phyloP scores from a whole-genome alignment of 1,139 yeast genomes.

The Suhomyces taliae region DNA sequence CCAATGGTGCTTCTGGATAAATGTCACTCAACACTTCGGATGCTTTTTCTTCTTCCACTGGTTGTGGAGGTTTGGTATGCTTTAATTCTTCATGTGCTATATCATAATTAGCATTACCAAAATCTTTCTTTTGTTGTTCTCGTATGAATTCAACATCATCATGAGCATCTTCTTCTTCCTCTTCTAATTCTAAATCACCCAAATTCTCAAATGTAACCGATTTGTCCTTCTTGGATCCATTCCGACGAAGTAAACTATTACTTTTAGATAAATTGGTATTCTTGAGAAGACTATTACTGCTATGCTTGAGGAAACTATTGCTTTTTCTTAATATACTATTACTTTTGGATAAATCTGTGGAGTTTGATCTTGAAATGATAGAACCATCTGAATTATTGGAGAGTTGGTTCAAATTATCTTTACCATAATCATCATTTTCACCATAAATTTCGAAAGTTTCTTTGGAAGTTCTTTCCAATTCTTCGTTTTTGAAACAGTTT shows the following conservation, averaged over 20 bases:
- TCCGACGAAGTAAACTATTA: slow-evolving; percentile 11
- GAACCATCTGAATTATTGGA: slow-evolving; percentile 11
- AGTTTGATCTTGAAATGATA: slow-evolving; percentile 1
- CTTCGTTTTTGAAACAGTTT: slow-evolving; percentile 91
- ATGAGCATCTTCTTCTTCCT: slow-evolving; percentile 24
- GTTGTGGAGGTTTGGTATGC: slow-evolving; percentile 6
- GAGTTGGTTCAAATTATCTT: slow-evolving; percentile 12
- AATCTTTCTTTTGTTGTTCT: slow-evolving; percentile 17
- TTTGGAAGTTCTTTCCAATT: slow-evolving; percentile 48
- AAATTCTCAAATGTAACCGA: slow-evolving; percentile 45
- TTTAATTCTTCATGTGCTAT: slow-evolving; percentile 23
- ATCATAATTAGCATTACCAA: slow-evolving; percentile 23
- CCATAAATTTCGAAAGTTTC: slow-evolving; percentile 8
- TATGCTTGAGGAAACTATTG: not conserved
- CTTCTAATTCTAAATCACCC: slow-evolving; percentile 26
- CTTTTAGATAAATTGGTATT: slow-evolving; percentile 7
- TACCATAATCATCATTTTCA: not conserved
- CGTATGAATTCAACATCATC: slow-evolving; percentile 15
- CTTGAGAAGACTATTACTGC: slow-evolving; percentile 1
- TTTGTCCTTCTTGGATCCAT: slow-evolving; percentile 20
- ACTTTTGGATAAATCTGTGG: slow-evolving; percentile 4
- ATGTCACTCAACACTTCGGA: slow-evolving; percentile 48
- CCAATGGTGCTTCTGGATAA: slow-evolving; percentile 41
- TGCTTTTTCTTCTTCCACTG: slow-evolving; percentile 20
- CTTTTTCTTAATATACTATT: slow-evolving; percentile 7